phyloP scores from a whole-genome alignment of 2,329 filamentous ascomycete genomes.

The Penicillium sp. region DNA sequence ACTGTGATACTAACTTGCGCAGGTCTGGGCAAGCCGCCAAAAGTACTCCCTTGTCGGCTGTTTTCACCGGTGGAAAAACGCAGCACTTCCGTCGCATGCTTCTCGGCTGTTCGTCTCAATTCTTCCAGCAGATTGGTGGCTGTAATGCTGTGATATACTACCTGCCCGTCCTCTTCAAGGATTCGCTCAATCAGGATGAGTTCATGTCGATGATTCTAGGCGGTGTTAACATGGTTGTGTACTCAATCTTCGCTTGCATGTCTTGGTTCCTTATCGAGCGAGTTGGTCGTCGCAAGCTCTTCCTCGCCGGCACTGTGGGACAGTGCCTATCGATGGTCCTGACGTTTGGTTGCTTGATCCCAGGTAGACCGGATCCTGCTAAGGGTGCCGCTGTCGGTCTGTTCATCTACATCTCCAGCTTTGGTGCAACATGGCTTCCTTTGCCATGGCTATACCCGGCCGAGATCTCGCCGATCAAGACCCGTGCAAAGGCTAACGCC shows the following conservation, averaged over 20 bases:
- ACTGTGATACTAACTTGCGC: background rate
- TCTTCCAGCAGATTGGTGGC: constrained; percentile 45
- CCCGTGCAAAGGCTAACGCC: constrained; percentile 51
- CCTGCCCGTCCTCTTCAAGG: constrained; percentile 42
- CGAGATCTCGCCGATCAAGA: constrained; percentile 44
- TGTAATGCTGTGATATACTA: constrained; percentile 48
- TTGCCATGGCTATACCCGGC: constrained; percentile 53
- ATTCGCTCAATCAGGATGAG: constrained; percentile 32
- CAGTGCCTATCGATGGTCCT: constrained; percentile 27
- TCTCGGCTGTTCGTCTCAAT: constrained; percentile 27
- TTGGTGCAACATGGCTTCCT: constrained; percentile 59
- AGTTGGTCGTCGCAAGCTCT: constrained; percentile 33
- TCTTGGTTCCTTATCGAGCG: constrained; percentile 42
- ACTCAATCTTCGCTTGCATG: constrained; percentile 26
- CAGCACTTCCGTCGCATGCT: constrained; percentile 30
- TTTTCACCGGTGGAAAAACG: constrained; percentile 27
- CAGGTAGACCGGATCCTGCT: constrained; percentile 7
- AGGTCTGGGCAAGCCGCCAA: constrained; percentile 42
- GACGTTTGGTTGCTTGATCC: constrained; percentile 24
- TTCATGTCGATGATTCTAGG: constrained; percentile 46
- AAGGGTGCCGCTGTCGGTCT: constrained; percentile 39
- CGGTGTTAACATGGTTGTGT: constrained; percentile 44
- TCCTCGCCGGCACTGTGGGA: constrained; percentile 22
- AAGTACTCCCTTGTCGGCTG: constrained; percentile 49
- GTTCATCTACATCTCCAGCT: constrained; percentile 62